Conservation (phyloP, 139 green algal genomes). For the Tetradesmus lagerheimii region DNA sequence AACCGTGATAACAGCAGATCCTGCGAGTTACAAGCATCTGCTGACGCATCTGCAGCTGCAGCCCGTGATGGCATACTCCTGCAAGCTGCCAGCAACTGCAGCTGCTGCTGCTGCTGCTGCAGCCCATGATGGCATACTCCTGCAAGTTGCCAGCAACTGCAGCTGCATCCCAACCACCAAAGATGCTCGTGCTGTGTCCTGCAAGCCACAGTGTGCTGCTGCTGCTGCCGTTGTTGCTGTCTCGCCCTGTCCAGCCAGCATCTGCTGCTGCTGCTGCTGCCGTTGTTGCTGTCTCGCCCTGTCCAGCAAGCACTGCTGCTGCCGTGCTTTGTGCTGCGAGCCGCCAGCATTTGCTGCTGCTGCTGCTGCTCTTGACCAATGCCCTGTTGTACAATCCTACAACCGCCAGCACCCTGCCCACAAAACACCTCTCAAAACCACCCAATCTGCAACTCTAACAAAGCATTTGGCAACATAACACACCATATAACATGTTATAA, state of each 20-base stretch:
- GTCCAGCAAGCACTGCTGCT: not conserved
- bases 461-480: not conserved
- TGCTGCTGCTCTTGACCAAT: slow-evolving; percentile 9
- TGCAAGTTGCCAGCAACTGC: too few species aligned
- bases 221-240: not conserved
- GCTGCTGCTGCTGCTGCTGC: slow-evolving; percentile 2
- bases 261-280: slow-evolving; percentile 18
- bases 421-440: not conserved
- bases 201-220: not conserved
- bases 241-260: too few species aligned
- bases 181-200: too few species aligned
- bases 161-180: too few species aligned
- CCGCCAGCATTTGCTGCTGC: not conserved
- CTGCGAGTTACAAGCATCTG: too few species aligned
- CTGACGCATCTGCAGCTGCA: too few species aligned
- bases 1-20: too few species aligned
- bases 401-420: not conserved
- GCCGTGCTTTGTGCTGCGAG: not conserved
- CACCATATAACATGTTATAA: not conserved
- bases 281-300: not conserved
- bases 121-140: too few species aligned
- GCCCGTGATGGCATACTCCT: too few species aligned
- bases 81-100: too few species aligned
- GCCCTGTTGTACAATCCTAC: too few species aligned
- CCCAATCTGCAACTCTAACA: too few species aligned